These are phyloP conservation scores for Suillus plorans DNA, from an alignment of 768 basidiomycete species.

Conservation along the genomic window DNA sequence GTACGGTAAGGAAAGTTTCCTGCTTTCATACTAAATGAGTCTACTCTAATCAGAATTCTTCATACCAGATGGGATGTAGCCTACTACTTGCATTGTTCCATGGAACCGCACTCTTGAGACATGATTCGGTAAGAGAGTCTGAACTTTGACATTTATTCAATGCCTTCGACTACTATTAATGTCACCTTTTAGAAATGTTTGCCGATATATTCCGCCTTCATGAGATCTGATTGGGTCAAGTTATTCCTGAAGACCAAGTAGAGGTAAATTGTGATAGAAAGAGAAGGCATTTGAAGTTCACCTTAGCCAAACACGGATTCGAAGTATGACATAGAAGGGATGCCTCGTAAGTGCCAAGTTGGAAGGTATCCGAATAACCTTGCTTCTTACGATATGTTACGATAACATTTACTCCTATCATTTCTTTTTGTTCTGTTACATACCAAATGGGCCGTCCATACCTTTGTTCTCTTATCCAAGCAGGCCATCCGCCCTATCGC, in stretches of 20 bases:
- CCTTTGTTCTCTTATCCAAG: too few relatives aligned
- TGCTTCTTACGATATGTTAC: not conserved
- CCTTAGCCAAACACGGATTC: not conserved
- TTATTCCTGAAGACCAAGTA: not conserved
- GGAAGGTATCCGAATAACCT: not conserved
- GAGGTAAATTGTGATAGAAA: not conserved
- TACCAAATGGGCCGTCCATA: too few relatives aligned
- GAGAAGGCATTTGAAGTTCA: not conserved
- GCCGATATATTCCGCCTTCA: not conserved
- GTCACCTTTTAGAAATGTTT: not conserved
- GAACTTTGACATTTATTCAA: not conserved
- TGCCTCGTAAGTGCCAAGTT: not conserved
- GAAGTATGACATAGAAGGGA: not conserved
- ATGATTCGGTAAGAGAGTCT: not conserved
- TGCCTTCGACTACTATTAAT: not conserved
- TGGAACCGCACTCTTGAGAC: not conserved
- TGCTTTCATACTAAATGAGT: not conserved
- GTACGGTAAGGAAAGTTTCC: not conserved
- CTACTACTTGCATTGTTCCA: not conserved
- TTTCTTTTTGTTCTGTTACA: too few relatives aligned
- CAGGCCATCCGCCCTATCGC: too few relatives aligned
- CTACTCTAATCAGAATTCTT: not conserved
- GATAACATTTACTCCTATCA: too few relatives aligned
- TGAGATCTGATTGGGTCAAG: not conserved
- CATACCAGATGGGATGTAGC: not conserved